These are phyloP conservation scores for Penicillium soppii DNA, from an alignment of 495 filamentous ascomycete genomes.

Conservation along the genomic window DNA sequence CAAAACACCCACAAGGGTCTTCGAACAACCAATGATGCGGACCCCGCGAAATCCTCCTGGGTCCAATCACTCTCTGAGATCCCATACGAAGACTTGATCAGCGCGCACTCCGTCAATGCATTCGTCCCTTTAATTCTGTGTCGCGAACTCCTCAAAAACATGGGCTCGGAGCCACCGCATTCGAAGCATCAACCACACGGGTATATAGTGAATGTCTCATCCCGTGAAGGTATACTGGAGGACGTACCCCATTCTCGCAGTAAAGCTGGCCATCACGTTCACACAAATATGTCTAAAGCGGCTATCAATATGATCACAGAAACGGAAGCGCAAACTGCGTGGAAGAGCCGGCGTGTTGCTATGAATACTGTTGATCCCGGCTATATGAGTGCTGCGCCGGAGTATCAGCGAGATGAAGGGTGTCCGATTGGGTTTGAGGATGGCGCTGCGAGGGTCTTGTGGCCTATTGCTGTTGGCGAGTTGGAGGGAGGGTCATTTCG, in stretches of 20 bases:
- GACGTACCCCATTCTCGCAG: constrained; percentile 11
- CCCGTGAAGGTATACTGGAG: constrained; percentile 47
- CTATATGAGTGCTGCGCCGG: constrained; percentile 48
- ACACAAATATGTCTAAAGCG: constrained; percentile 53
- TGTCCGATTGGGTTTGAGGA: constrained; percentile 50
- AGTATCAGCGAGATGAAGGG: constrained; percentile 23
- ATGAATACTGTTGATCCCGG: constrained; percentile 53
- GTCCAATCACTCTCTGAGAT: constrained; percentile 43
- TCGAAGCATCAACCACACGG: constrained; percentile 15
- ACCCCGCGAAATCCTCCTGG: constrained; percentile 38
- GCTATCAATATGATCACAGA: constrained; percentile 52
- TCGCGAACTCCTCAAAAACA: constrained; percentile 44
- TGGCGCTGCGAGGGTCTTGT: constrained; percentile 46
- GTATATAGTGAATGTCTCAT: constrained; percentile 49
- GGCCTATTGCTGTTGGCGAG: constrained; percentile 46
- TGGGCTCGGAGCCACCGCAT: constrained; percentile 19
- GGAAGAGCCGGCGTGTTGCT: constrained; percentile 34
- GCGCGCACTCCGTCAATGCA: constrained; percentile 45
- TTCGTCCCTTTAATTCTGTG: constrained; percentile 48
- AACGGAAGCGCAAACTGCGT: constrained; percentile 36
- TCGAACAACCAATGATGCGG: neutral
- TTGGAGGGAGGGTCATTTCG: constrained; percentile 30
- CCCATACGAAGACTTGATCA: constrained; percentile 51
- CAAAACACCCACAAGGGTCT: constrained; percentile 4
- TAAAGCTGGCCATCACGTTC: constrained; percentile 43